Conservation (phyloP, 2,329 filamentous ascomycete genomes). For the Talaromyces sp. region DNA sequence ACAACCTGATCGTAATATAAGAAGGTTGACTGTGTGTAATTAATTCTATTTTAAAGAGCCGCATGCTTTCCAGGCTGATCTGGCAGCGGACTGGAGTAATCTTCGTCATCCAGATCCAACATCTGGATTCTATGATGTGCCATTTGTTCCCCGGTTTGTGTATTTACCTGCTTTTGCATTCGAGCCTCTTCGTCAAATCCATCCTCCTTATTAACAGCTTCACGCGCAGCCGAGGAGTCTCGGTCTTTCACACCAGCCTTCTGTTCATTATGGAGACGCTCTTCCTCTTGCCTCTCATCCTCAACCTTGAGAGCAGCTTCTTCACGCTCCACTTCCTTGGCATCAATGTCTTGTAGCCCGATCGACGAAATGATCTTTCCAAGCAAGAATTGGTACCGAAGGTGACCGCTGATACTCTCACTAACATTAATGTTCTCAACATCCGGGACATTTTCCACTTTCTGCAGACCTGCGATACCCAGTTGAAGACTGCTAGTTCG, state of each 20-base stretch:
- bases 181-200: constrained; percentile 29
- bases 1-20: background rate
- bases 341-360: constrained; percentile 68
- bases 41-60: constrained; percentile 9
- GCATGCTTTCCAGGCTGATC: constrained; percentile 23
- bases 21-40: background rate
- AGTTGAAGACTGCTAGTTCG: constrained; percentile 79
- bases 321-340: constrained; percentile 47
- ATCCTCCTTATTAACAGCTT: constrained; percentile 24
- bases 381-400: constrained; percentile 69
- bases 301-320: constrained; percentile 43
- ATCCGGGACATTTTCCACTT: constrained; percentile 57
- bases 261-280: constrained; percentile 35
- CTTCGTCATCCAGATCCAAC: constrained; percentile 25
- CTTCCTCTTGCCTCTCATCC: constrained; percentile 42
- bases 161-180: constrained; percentile 33
- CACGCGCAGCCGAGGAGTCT: constrained; percentile 14
- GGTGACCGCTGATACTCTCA: constrained; percentile 67
- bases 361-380: constrained; percentile 68
- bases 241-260: constrained; percentile 29
- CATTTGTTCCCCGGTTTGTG: constrained; percentile 33
- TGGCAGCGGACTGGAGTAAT: constrained; percentile 17
- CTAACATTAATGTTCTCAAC: constrained; percentile 70
- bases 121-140: constrained; percentile 24
- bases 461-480: constrained; percentile 81